A percentile compares a stretch with the other conserved stretches of the same genome.
Conservation (phyloP, 2,329 filamentous ascomycete genomes). For the Aspergillus tanneri region DNA sequence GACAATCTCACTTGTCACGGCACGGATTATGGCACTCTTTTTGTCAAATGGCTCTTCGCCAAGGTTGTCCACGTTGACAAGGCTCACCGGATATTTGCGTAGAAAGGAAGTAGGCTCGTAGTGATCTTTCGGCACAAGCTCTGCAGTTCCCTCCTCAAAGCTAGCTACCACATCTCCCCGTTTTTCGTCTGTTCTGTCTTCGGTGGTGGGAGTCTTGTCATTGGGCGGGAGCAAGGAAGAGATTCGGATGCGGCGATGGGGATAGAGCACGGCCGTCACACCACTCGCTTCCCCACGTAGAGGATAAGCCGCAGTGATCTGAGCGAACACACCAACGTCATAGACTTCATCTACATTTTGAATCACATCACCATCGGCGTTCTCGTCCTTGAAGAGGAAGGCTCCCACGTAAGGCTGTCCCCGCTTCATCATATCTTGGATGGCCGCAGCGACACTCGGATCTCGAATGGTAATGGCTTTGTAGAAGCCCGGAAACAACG, state of each 20-base stretch:
- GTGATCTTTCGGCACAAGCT: slow-evolving; percentile 55
- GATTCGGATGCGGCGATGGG: slow-evolving; percentile 89
- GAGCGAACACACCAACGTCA: slow-evolving; percentile 94
- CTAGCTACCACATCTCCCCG: slow-evolving; percentile 94
- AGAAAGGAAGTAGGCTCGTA: slow-evolving; percentile 91
- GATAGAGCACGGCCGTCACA: slow-evolving; percentile 91
- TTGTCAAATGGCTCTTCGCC: slow-evolving; percentile 85
- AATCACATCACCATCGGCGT: slow-evolving; percentile 90
- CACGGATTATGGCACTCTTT: slow-evolving; percentile 83
- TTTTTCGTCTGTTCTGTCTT: slow-evolving; percentile 59
- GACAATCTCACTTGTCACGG: slow-evolving; percentile 94
- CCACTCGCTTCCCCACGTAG: slow-evolving; percentile 76
- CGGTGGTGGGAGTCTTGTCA: slow-evolving; percentile 35
- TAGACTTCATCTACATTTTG: slow-evolving; percentile 88
- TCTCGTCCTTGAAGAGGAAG: slow-evolving; percentile 95
- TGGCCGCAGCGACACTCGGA: slow-evolving; percentile 83
- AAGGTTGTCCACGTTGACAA: slow-evolving; percentile 94
- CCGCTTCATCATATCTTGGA: slow-evolving; percentile 93
- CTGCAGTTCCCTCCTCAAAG: slow-evolving; percentile 79
- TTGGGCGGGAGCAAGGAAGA: slow-evolving; percentile 75
- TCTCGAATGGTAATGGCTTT: slow-evolving; percentile 97
- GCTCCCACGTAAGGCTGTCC: slow-evolving; percentile 97
- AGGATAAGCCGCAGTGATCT: slow-evolving; percentile 94
- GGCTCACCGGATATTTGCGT: slow-evolving; percentile 84
- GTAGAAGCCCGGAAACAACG: slow-evolving; percentile 96